Base-by-base conservation (phyloP, 1,284 basidiomycete species). In the Cryptococcus sp. region DNA sequence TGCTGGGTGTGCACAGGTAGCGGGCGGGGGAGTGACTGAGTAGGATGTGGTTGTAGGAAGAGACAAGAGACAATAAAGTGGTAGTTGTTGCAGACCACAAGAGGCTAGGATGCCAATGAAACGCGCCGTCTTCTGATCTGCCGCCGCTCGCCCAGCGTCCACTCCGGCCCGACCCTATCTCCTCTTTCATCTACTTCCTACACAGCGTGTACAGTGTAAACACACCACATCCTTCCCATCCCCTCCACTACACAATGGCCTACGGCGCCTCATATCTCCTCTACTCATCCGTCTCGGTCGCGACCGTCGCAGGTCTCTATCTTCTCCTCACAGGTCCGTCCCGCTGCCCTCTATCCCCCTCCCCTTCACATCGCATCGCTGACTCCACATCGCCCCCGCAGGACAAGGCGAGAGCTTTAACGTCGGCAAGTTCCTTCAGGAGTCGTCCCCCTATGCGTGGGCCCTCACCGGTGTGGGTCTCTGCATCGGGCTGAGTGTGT, bases 361-460 rank as follows among this genome's bases (percentile, higher is more conserved):
- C 7, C 35, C 28, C 16, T 18, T 49, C 75, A 82, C 44, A 71
- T 86, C 50, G 81, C 81, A 93, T 43, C 93, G 93, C 74, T 82
- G 93, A 24, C 81, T 94, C 60, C 89, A 93, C 71, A 92, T 91
- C 50, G 89, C 90, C 69, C 64, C 45, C 28, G 20, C 72, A 91
- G 89, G 84, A 67, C 90, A 88, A 43, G 89, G 89, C 59, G 88
- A 91, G 74, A 84, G 86, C 40, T 96, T 98, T 85, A 91, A 96
- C 75, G 85, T 91, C 62, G 93, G 92, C 48, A 83, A 84, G 53
- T 96, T 93, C 81, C 82, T 98, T 42, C 91, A 93, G 72, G 89
- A 97, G 79, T 87, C 91, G 13, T 91, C 86, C 71, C 96, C 96
- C 0, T 96, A 91, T 76, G 85, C 87, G 20, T 98, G 92, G 92